phyloP scores from a whole-genome alignment of 129 eudicot genomes.

The Centaurea solstitialis region DNA sequence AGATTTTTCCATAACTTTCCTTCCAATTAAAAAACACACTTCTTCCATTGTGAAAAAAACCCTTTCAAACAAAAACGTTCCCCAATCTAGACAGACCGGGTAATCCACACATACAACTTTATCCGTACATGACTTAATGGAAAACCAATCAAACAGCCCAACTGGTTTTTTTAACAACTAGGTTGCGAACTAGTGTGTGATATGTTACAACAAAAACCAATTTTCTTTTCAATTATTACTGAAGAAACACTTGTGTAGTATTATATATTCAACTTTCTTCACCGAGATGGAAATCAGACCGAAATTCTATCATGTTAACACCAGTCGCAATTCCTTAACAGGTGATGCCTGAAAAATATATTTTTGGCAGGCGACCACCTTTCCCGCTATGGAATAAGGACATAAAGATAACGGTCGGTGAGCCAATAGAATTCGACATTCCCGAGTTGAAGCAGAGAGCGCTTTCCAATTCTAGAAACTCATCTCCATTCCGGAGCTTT shows the following conservation, averaged over 20 bases:
- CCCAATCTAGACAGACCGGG: too few species aligned
- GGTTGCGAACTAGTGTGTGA: neutral
- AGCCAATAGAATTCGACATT: conserved; percentile 81
- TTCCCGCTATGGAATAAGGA: conserved; percentile 68
- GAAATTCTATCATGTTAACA: neutral
- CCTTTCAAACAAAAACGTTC: too few species aligned
- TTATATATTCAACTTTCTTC: too few species aligned
- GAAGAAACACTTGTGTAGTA: neutral
- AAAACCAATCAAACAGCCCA: too few species aligned
- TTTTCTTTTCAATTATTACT: neutral
- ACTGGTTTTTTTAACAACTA: too few species aligned
- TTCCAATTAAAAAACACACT: too few species aligned
- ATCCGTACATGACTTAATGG: too few species aligned
- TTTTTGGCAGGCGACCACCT: conserved; percentile 76
- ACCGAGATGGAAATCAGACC: neutral
- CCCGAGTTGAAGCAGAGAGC: conserved; percentile 67
- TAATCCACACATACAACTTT: too few species aligned
- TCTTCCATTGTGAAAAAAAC: too few species aligned
- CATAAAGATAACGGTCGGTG: conserved; percentile 64
- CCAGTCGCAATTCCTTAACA: conserved; percentile 22
- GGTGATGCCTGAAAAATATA: conserved; percentile 95
- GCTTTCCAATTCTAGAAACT: conserved; percentile 44
- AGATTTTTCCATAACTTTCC: too few species aligned
- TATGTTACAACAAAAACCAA: neutral
- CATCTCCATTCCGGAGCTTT: conserved; percentile 22